phyloP scores from a whole-genome alignment of 1,284 basidiomycete genomes.

The Leccinum angustisporum region DNA sequence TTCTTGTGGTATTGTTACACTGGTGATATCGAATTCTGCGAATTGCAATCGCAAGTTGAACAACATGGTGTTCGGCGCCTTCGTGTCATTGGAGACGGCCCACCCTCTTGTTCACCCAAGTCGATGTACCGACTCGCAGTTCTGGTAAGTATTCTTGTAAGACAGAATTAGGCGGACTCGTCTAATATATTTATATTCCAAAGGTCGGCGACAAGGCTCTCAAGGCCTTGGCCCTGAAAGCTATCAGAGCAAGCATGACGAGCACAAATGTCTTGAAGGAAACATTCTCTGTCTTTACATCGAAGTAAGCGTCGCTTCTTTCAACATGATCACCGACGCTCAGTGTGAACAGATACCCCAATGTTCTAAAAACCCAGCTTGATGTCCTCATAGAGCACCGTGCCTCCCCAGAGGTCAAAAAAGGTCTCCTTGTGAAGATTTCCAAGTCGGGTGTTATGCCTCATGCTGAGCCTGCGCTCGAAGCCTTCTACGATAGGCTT shows the following conservation, averaged over 20 bases:
- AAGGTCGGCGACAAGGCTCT: constrained; percentile 25
- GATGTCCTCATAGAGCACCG: constrained; percentile 11
- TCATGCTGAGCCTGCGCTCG: constrained; percentile 21
- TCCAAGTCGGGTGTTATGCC: constrained; percentile 13
- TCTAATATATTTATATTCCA: neutral
- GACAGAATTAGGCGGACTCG: neutral
- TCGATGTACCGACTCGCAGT: constrained; percentile 34
- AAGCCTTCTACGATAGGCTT: constrained; percentile 24
- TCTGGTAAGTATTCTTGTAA: constrained; percentile 17
- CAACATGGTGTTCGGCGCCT: constrained; percentile 3
- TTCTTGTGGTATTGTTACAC: constrained; percentile 36
- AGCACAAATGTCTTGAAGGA: constrained; percentile 30
- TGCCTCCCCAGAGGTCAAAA: constrained; percentile 14
- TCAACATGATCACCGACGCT: constrained; percentile 4
- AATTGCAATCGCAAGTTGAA: constrained; percentile 23
- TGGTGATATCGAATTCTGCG: constrained; percentile 22
- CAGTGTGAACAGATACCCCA: constrained; percentile 16
- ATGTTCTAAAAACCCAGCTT: constrained; percentile 20
- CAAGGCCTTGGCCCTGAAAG: constrained; percentile 21
- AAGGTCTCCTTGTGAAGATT: constrained; percentile 19
- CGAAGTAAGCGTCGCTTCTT: constrained; percentile 18
- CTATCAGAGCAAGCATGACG: constrained; percentile 22
- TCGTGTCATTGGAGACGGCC: constrained; percentile 2
- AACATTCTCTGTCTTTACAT: constrained; percentile 31
- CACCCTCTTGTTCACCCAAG: constrained; percentile 31